Percentiles rank a stretch among this genome's conserved stretches.
Conservation (phyloP, 371 early-diverging fungal genomes). For the Syncephalastrum contaminatum region DNA sequence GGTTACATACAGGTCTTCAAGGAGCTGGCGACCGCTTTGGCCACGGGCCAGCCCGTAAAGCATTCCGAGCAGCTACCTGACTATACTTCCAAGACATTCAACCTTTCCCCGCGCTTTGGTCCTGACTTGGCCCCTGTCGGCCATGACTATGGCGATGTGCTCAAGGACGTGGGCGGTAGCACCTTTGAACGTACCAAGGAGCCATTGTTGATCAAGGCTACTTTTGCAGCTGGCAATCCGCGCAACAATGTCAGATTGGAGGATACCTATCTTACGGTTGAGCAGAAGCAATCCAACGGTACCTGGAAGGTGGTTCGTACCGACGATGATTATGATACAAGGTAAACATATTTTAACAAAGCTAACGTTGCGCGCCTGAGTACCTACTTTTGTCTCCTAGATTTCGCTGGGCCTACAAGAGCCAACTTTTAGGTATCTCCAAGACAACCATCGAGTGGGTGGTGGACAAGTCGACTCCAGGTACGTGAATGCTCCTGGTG, state of each 20-base stretch:
- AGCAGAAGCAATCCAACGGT: constrained; percentile 27
- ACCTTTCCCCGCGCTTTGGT: constrained; percentile 41
- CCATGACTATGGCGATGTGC: constrained; percentile 48
- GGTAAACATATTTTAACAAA: constrained; percentile 1
- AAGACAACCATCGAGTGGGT: constrained; percentile 42
- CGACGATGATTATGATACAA: constrained; percentile 50
- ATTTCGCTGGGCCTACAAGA: constrained; percentile 35
- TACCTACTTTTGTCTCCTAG: constrained; percentile 6
- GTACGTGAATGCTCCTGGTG: too few species aligned
- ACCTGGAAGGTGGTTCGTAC: constrained; percentile 37
- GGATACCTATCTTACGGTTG: constrained; percentile 54
- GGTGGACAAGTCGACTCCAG: constrained; percentile 11
- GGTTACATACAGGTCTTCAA: constrained; percentile 56
- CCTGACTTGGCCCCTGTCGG: constrained; percentile 49
- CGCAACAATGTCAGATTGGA: constrained; percentile 43
- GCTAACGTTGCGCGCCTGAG: not conserved
- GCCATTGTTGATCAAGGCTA: constrained; percentile 25
- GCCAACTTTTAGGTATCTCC: constrained; percentile 30
- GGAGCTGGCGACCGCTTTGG: constrained; percentile 48
- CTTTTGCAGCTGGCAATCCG: constrained; percentile 62
- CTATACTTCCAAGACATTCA: constrained; percentile 32
- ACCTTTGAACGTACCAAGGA: constrained; percentile 15
- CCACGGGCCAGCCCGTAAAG: constrained; percentile 19
- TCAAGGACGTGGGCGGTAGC: constrained; percentile 21
- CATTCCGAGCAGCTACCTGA: constrained; percentile 28